Conservation (phyloP, 2,329 filamentous ascomycete genomes). For the Bimuria novae-zelandiae region DNA sequence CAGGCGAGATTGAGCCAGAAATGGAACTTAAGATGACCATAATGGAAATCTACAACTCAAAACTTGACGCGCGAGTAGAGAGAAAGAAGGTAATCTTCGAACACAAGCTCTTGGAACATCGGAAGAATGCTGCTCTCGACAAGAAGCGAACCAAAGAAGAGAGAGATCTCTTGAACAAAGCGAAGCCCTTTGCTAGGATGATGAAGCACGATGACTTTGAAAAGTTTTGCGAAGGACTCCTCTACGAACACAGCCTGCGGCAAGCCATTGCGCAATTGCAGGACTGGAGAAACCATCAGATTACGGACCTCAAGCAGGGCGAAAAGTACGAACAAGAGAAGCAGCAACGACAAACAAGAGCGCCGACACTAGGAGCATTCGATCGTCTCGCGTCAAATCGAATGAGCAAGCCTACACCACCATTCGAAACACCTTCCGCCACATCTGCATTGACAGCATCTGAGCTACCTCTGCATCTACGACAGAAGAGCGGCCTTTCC, state of each 20-base stretch:
- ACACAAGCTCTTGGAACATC: constrained; percentile 89
- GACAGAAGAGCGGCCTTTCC: constrained; percentile 47
- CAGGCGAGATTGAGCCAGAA: constrained; percentile 87
- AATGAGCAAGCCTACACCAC: constrained; percentile 67
- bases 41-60: constrained; percentile 97
- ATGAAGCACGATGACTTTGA: constrained; percentile 95
- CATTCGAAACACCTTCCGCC: constrained; percentile 71
- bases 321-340: constrained; percentile 96
- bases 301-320: constrained; percentile 81
- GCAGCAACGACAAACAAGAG: constrained; percentile 68
- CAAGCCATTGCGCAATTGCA: constrained; percentile 89
- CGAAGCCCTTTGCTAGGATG: constrained; percentile 94
- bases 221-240: constrained; percentile 78
- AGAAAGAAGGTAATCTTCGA: constrained; percentile 97
- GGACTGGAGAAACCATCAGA: constrained; percentile 86
- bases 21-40: constrained; percentile 97
- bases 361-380: constrained; percentile 75
- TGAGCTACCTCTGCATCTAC: constrained; percentile 69
- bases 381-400: constrained; percentile 79
- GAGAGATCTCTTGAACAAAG: constrained; percentile 85
- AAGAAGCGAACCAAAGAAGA: constrained; percentile 98
- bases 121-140: constrained; percentile 85
- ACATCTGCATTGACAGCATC: constrained; percentile 78
- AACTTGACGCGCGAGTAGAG: constrained; percentile 87
- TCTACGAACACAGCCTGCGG: constrained; percentile 89